Base-by-base conservation (phyloP, 352 stramenopile species). In the Pythium brassicae region DNA sequence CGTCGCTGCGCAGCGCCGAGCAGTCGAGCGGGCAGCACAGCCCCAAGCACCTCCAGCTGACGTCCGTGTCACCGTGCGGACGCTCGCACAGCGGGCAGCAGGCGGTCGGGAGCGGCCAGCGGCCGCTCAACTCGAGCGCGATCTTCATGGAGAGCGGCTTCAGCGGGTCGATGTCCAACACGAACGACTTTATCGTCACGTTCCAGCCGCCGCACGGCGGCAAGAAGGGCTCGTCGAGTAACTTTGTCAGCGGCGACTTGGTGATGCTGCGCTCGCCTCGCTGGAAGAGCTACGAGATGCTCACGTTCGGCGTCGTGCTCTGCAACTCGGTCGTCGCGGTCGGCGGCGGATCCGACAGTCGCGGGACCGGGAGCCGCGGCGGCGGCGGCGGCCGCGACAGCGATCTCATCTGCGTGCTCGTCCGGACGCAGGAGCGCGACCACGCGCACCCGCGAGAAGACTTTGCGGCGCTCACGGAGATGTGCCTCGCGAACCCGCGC, bases 61-160 rank as follows among this genome's bases (percentile, higher is more conserved):
- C 74, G 34, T 91, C 81, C 1, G 71, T 89, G n/a, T 89, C 81
- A 11, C 72, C 77, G 20, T 89, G 81, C 17, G 68, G 57, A 20
- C 45, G 40, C 9, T 25, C 46, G 15, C 23, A 12, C 23, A 56
- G 12, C 17, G 53, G 57, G 22, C 62, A 60, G 19, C 64, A 49
- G 27, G 60, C 64, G 29, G 71, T 55, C 29, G 47, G 20, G 19
- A 56, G 27, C 9, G 32, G 20, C 7, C 48, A 53, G 29, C 52
- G 26, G 15, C 58, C 61, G 15, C 59, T 87, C 23, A 86, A 63
- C 53, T 61, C 77, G 14, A 78, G 68, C n/a, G 68, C 66, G 9
- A 86, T 91, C 42, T 87, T 87, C 56, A 74, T 74, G 15, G 81
- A 91, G 48, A 91, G 81, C 56, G 81, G 74, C 4, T 91, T 88